Evolutionary conservation across 2,329 filamentous ascomycete species (phyloP), one percentile per base, ranked within the genome.

Genomic region (Capronia americana): DNA sequence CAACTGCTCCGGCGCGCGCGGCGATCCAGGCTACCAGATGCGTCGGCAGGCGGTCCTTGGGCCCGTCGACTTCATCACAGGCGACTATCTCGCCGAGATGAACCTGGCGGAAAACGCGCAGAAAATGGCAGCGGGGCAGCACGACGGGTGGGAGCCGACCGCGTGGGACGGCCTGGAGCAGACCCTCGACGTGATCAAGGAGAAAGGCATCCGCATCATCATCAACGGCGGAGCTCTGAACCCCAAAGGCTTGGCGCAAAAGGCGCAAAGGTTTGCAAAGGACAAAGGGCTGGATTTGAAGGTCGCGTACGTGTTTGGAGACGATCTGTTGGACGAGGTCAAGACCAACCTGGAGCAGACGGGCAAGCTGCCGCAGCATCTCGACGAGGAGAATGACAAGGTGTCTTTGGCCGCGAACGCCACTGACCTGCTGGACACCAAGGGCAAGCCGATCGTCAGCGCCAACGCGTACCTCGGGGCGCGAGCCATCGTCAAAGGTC

Each of bases 211-310:
- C 75, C 85, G 84, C 66, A 77, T 87, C 12, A 78, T 86, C 41
- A 77, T 86, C 63, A 87, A 88, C 69, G 86, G 86, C 2, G 86
- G 86, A 0, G 84, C 82, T 2, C 78, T 84, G 17, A 84, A 87
- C 64, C 86, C 86, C 0, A 78, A 79, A 64, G 84, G 81, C 0
- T 71, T 88, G 17, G 83, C 85, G 2, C 71, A 81, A 58, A 80
- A 81, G 63, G 70, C 70, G 26, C 54, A 65, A 55, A 66, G n/a
- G 32, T 62, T 82, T 75, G 71, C 79, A 17, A 71, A 65, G 8
- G 73, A 78, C 12, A 78, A 75, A 68, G 71, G 72, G 0, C 73
- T 78, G 26, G 61, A 74, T n/a, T 63, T 84, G 14, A 78, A 77
- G 54, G 77, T 84, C 5, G 81, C 81, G 0, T 83, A 80, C 48